Base-by-base conservation (phyloP, 345 rosid species). In the Populus pruinosa region DNA sequence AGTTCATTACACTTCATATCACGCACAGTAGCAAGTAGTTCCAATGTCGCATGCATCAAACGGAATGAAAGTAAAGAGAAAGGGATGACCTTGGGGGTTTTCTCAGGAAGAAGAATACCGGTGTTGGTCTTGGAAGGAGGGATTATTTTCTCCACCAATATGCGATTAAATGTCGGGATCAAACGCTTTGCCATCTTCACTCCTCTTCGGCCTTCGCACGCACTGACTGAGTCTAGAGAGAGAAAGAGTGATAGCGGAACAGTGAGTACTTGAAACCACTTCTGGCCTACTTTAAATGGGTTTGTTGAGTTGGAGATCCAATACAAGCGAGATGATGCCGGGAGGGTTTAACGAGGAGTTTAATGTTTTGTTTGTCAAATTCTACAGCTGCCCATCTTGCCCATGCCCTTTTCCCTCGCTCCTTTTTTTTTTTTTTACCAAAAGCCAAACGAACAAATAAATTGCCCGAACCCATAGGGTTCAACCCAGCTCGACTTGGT, bases 131-230 rank as follows among this genome's bases (percentile, higher is more conserved):
- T 72, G 33, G 83, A 76, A 41, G 83, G 83, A 59, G 80, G 76
- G 21, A 81, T 29, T 17, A 81, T 67, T 66, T 81, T 81, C 83
- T 81, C 83, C 25, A 81, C 71, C 83, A 81, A 23, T 56, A 81
- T 59, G 70, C 83, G 80, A 59, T 76, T 81, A 6, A 81, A 63
- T 1, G 79, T 21, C 8, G 80, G 80, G 41, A 81, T 44, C 38
- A 76, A 71, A 59, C 80, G 80, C 80, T 72, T 76, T 17, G 80
- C 80, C 77, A 81, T 81, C 33, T 44, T 12, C 50, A 44, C 14
- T 44, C 50, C 17, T 44, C 16, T 3, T 44, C 50, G 4, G 16
- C 11, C 50, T 69, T 50, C 62, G n/a, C 20, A 20, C 14, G 13
- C 29, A 38, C 27, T 14, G 29, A 50, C 31, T 1, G 76, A n/a